Percentiles rank a stretch among this genome's conserved stretches.
phyloP scores from a whole-genome alignment of 2,329 filamentous ascomycete genomes.

The Tolypocladium endophyticum region DNA sequence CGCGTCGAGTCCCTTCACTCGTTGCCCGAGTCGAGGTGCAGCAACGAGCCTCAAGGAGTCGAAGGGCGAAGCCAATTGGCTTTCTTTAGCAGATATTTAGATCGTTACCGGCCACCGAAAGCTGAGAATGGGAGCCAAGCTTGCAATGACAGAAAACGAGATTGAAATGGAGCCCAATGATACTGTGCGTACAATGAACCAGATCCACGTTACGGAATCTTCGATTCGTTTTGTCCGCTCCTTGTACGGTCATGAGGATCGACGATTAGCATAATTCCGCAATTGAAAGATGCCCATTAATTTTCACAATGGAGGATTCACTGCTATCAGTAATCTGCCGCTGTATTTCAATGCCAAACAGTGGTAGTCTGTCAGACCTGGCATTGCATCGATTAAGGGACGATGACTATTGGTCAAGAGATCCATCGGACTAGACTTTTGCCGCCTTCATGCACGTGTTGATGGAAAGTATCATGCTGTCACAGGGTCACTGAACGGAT shows the following conservation, averaged over 20 bases:
- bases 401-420: background rate
- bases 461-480: background rate
- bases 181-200: background rate
- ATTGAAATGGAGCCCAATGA: background rate
- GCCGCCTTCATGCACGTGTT: background rate
- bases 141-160: background rate
- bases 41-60: background rate
- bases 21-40: background rate
- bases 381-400: background rate
- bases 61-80: background rate
- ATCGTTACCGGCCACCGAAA: background rate
- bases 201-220: background rate
- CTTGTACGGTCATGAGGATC: background rate
- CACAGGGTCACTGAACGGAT: background rate
- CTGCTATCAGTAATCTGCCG: background rate
- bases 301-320: background rate
- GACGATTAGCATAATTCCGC: background rate
- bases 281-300: background rate
- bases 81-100: background rate
- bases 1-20: background rate
- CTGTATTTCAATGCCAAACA: too few species aligned
- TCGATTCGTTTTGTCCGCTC: background rate
- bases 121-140: background rate
- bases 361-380: background rate
- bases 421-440: background rate